Evolutionary conservation across 192 early-diverging fungal species (phyloP).

Genomic region (Thamnidium elegans): DNA sequence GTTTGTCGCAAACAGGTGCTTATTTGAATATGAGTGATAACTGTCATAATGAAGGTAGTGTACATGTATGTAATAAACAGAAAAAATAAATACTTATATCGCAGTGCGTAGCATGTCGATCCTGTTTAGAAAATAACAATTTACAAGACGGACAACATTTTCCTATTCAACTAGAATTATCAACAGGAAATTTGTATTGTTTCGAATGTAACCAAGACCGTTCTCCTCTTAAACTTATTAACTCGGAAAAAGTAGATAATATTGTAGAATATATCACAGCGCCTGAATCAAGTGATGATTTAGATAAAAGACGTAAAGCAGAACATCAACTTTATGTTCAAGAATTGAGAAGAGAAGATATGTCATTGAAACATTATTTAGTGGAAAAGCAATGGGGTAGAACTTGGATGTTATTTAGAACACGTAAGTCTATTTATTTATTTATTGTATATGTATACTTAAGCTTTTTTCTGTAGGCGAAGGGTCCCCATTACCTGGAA

Average conservation of each 20-base stretch:
- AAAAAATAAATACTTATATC: background rate
- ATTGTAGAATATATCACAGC: background rate
- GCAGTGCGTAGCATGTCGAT: constrained; percentile 6
- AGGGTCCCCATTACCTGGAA: constrained; percentile 32
- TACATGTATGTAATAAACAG: background rate
- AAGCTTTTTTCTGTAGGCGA: constrained; percentile 18
- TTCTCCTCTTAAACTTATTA: background rate
- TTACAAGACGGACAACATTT: background rate
- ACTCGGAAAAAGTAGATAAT: background rate
- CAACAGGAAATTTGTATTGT: constrained; percentile 11
- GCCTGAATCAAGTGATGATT: background rate
- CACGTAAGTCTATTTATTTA: constrained; percentile 15
- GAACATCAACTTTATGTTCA: constrained; percentile 30
- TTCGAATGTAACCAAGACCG: constrained; percentile 14
- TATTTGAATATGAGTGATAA: constrained; percentile 12
- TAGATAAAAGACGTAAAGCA: constrained; percentile 21
- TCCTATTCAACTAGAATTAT: constrained; percentile 15
- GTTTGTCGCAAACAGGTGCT: constrained; percentile 1
- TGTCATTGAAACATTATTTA: constrained; percentile 30
- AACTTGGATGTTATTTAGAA: constrained; percentile 35
- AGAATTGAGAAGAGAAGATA: constrained; percentile 28
- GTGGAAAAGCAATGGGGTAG: constrained; percentile 29
- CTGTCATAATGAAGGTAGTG: constrained; percentile 15
- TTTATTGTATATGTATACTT: background rate
- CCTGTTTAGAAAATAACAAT: constrained; percentile 4